Conservation (phyloP, 1,284 basidiomycete species). For the Melampsora larici-populina region DNA sequence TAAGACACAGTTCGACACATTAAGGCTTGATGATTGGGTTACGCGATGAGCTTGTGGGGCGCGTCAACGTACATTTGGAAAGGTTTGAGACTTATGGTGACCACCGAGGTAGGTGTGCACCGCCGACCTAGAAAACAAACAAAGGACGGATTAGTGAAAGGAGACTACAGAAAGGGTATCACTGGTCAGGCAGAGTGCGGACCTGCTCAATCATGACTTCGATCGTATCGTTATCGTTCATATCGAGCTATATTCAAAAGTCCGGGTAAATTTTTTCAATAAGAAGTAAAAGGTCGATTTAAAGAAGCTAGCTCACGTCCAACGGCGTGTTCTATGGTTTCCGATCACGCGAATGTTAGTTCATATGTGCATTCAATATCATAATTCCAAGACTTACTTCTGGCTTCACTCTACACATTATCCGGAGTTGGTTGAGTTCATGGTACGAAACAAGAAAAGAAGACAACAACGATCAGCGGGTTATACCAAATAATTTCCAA, state of each 20-base stretch:
- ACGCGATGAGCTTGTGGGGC: no score
- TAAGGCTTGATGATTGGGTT: no score
- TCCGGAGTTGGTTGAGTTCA: background rate
- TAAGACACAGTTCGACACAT: no score
- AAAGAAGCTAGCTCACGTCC: constrained; percentile 14
- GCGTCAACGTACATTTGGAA: no score
- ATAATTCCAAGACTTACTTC: constrained; percentile 15
- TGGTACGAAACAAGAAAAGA: background rate
- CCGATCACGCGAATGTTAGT: background rate
- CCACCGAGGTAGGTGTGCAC: background rate
- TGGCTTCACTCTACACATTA: constrained; percentile 21
- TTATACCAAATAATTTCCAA: background rate
- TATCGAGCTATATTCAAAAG: constrained; percentile 21
- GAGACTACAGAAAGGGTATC: background rate
- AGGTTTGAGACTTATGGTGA: background rate
- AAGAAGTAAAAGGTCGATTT: background rate
- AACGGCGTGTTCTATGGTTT: constrained; percentile 37
- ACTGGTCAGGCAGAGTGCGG: background rate
- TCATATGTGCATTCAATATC: background rate
- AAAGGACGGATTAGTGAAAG: background rate
- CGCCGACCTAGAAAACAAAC: background rate
- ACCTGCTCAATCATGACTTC: constrained; percentile 43
- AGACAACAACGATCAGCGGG: background rate
- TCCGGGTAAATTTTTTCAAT: background rate
- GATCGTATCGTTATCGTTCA: constrained; percentile 37